Conservation (phyloP, 1,139 yeast genomes). For the Sugiyamaella pinicola region DNA sequence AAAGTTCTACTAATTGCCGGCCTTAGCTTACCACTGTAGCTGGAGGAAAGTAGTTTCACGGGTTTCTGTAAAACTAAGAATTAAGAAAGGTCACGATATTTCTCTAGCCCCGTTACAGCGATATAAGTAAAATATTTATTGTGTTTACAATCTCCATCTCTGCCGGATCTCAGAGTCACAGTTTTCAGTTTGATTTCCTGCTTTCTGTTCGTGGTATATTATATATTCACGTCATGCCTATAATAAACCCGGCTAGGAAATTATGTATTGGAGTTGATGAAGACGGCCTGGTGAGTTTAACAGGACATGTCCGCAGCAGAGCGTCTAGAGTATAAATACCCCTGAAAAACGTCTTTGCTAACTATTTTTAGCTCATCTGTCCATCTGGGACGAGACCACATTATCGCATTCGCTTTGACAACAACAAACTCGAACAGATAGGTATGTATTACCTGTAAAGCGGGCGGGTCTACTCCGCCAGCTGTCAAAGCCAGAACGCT, state of each 20-base stretch:
- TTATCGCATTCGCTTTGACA: constrained; percentile 12
- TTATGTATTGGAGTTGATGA: constrained; percentile 7
- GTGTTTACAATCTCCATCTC: not conserved
- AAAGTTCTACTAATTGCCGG: no score
- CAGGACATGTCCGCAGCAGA: no score
- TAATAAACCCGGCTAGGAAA: constrained; percentile 12
- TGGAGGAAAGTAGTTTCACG: no score
- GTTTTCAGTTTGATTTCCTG: not conserved
- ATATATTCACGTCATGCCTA: no score
- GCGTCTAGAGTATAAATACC: not conserved
- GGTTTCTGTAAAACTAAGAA: no score
- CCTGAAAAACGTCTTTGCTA: not conserved
- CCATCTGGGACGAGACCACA: not conserved
- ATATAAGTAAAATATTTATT: no score
- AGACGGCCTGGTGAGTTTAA: constrained; percentile 13
- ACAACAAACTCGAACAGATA: constrained; percentile 15
- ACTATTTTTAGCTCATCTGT: constrained; percentile 3
- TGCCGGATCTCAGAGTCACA: not conserved
- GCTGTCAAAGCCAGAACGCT: not conserved
- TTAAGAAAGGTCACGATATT: no score
- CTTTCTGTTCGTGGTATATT: not conserved
- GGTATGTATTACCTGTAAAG: not conserved
- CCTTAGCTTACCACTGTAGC: no score
- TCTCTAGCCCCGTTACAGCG: not conserved
- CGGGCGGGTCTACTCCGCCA: not conserved